Conservation (phyloP, 345 rosid species). For the Salix suchowensis region DNA sequence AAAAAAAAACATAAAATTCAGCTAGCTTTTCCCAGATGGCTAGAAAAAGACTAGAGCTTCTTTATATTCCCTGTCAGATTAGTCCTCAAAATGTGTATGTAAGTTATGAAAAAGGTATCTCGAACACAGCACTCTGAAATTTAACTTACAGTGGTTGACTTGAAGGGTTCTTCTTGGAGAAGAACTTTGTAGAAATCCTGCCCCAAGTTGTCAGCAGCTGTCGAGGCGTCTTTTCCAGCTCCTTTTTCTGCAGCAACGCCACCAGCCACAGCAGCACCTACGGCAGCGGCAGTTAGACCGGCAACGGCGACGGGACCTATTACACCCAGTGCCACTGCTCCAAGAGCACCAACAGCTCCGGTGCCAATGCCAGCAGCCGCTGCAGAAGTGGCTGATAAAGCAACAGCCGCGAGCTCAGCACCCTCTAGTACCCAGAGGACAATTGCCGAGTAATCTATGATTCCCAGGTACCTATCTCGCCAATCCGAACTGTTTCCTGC, state of each 20-base stretch:
- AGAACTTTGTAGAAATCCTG: slow-evolving; percentile 71
- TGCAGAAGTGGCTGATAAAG: slow-evolving; percentile 63
- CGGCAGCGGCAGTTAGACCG: slow-evolving; percentile 70
- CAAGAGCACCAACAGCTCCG: slow-evolving; percentile 70
- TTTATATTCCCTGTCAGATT: background rate
- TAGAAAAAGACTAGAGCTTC: background rate
- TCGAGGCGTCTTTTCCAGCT: slow-evolving; percentile 56
- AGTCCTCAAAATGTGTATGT: background rate
- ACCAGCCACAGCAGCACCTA: slow-evolving; percentile 81
- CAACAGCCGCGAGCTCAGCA: slow-evolving; percentile 70
- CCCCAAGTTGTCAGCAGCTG: slow-evolving; percentile 66
- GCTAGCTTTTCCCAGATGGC: background rate
- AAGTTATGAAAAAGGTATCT: background rate
- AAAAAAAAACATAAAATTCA: background rate
- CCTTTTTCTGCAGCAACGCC: slow-evolving; percentile 65
- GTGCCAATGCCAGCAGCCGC: slow-evolving; percentile 77
- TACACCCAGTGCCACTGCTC: slow-evolving; percentile 64
- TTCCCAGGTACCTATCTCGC: slow-evolving; percentile 71
- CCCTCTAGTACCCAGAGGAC: slow-evolving; percentile 80
- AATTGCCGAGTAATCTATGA: slow-evolving; percentile 70
- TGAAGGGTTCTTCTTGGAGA: slow-evolving; percentile 84
- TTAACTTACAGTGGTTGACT: slow-evolving; percentile 58
- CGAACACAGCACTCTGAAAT: background rate
- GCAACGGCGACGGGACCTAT: slow-evolving; percentile 70
- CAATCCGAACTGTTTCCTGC: slow-evolving; percentile 48